phyloP scores from a whole-genome alignment of 2,329 filamentous ascomycete genomes.

The Paraphaeosphaeria sporulosa region DNA sequence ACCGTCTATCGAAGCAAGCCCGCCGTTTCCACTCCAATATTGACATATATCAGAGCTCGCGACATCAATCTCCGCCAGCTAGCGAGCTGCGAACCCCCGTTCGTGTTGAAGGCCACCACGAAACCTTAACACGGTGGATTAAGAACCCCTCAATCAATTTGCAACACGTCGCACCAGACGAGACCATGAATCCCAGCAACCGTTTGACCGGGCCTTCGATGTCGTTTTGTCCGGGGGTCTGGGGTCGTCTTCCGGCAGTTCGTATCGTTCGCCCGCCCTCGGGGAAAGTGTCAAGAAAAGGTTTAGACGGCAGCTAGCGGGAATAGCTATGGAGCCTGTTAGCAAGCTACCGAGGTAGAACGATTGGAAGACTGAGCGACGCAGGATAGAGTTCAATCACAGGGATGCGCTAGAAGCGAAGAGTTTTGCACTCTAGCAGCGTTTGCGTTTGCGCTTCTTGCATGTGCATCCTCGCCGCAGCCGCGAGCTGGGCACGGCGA shows the following conservation, averaged over 20 bases:
- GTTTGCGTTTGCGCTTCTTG: not conserved
- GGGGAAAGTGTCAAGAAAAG: not conserved
- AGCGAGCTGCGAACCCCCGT: conserved; percentile 8
- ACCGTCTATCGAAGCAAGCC: conserved; percentile 1
- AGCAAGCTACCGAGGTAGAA: not conserved
- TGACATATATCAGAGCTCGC: not conserved
- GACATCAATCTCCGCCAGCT: conserved; percentile 5
- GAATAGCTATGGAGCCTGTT: not conserved
- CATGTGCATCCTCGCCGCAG: not conserved
- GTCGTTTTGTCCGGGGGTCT: conserved; percentile 1
- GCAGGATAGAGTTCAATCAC: not conserved
- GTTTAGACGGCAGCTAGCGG: not conserved
- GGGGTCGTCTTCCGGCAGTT: conserved; percentile 10
- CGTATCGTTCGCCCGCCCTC: not conserved
- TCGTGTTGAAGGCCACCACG: not conserved
- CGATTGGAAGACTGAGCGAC: not conserved
- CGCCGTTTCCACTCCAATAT: not conserved
- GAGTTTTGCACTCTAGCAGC: not conserved
- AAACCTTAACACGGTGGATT: not conserved
- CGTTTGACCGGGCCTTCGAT: conserved; percentile 11
- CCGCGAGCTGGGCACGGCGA: not conserved
- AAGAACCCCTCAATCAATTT: conserved; percentile 1
- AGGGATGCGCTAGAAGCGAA: not conserved
- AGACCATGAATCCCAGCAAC: conserved; percentile 1
- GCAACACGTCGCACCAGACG: conserved; percentile 2